Base-by-base conservation (phyloP, 441 rosid species). In the Brassica balearica region DNA sequence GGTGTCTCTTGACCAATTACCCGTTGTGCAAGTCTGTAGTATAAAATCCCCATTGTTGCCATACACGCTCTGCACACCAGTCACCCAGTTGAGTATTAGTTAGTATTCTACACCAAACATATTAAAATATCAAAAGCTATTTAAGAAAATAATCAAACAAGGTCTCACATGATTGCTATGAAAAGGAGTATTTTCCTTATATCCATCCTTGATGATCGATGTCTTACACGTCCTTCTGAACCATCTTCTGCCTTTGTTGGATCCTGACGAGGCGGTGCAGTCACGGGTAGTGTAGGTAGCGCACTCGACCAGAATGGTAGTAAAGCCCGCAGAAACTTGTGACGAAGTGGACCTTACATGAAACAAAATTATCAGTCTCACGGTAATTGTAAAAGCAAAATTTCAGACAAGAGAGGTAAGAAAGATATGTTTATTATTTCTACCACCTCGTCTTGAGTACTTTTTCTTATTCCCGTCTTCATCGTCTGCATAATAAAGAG, bases 271-370 rank as follows among this genome's bases (percentile, higher is more conserved):
- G 92, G 81, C 76, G 99, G 99, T 76, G 96, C 99, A 68, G 95
- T 94, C 72, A 96, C 99, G 3, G 98, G 99, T 78, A 96, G 85
- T 29, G 93, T 90, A 55, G 99, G 99, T 75, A 96, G 85, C 65
- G 99, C 88, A 87, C 88, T 94, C 80, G 98, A 96, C 98, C 99
- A 96, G 86, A 96, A 96, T 27, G 98, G 98, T 75, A 94, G 88
- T 88, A 96, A 84, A 62, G 97, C 96, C 76, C 98, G 86, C 65
- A 96, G 89, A 85, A 94, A 91, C 87, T 94, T 94, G 77, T 91
- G 94, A 78, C 88, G 95, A 64, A 96, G 85, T 68, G 99, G 87
- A 80, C 99, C 99, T 96, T 83, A 71, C 83, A 83, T 61, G 56
- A 5, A 6, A 29, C 41, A 10, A 63, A 34, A 41, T 1, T 8